Percentiles rank a stretch among this genome's conserved stretches.
These are phyloP conservation scores for Metschnikowia cerradonensis DNA, from an alignment of 805 yeast genomes.

Conservation along the genomic window DNA sequence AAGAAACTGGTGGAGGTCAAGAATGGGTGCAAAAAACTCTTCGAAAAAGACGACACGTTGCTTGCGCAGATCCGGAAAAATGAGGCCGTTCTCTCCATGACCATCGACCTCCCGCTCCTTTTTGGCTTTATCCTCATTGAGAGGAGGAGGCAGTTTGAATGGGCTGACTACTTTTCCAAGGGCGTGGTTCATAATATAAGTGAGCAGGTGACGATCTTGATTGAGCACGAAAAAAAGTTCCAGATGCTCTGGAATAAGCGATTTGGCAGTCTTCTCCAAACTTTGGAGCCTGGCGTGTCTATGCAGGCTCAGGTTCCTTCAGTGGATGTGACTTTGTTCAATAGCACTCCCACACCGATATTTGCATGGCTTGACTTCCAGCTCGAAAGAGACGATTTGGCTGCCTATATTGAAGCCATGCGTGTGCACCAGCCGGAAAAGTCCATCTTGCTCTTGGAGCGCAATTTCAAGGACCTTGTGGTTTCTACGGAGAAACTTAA, in stretches of 20 bases:
- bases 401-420: slow-evolving; percentile 24
- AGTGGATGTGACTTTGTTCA: slow-evolving; percentile 19
- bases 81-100: slow-evolving; percentile 39
- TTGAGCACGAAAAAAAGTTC: slow-evolving; percentile 51
- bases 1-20: slow-evolving; percentile 35
- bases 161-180: slow-evolving; percentile 45
- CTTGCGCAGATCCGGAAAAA: slow-evolving; percentile 22
- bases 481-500: slow-evolving; percentile 38
- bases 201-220: slow-evolving; percentile 55
- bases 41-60: neutral
- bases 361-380: slow-evolving; percentile 36
- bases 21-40: slow-evolving; percentile 23
- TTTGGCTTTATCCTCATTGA: slow-evolving; percentile 71
- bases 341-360: slow-evolving; percentile 1
- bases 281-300: slow-evolving; percentile 16
- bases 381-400: slow-evolving; percentile 32
- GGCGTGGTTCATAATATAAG: slow-evolving; percentile 42
- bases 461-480: slow-evolving; percentile 44
- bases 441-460: slow-evolving; percentile 38
- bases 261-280: slow-evolving; percentile 44
- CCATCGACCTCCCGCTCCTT: slow-evolving; percentile 64
- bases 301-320: slow-evolving; percentile 20
- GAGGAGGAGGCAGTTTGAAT: slow-evolving; percentile 52
- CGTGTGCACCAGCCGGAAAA: slow-evolving; percentile 26
- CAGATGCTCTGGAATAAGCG: slow-evolving; percentile 62